phyloP scores from a whole-genome alignment of 768 basidiomycete genomes.

The Kwoniella heveanensis region DNA sequence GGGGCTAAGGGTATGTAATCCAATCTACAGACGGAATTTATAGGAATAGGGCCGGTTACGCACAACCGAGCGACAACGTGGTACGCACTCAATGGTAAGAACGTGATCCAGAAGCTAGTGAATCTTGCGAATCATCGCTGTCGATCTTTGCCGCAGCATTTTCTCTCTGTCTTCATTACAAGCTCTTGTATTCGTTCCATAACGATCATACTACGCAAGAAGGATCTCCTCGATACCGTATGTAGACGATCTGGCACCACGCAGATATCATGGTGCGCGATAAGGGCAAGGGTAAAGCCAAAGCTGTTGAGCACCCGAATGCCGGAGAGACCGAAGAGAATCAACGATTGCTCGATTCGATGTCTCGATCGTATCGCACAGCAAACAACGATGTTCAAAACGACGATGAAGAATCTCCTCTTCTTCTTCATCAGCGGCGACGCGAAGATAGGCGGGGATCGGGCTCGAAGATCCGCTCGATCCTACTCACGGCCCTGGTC shows the following conservation, averaged over 20 bases:
- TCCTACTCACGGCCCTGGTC: conserved; percentile 30
- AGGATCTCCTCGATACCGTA: too few relatives aligned
- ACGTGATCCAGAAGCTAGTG: neutral
- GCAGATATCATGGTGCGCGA: conserved; percentile 13
- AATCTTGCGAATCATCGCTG: neutral
- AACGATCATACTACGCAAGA: too few relatives aligned
- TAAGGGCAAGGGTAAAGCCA: conserved; percentile 23
- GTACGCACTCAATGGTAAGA: neutral
- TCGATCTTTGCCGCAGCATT: too few relatives aligned
- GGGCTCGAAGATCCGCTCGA: conserved; percentile 12
- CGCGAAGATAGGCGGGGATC: neutral
- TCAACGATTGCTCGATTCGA: conserved; percentile 14
- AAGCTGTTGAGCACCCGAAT: too few relatives aligned
- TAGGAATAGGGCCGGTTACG: neutral
- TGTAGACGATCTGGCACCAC: neutral
- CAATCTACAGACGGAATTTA: too few relatives aligned
- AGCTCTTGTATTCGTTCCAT: too few relatives aligned
- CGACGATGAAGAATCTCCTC: neutral
- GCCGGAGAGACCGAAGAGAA: neutral
- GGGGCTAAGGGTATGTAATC: neutral
- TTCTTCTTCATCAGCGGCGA: neutral
- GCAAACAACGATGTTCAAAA: neutral
- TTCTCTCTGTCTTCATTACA: too few relatives aligned
- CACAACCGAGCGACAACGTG: neutral
- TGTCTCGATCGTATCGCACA: conserved; percentile 11